A percentile compares a stretch with the other conserved stretches of the same genome.
Evolutionary conservation across 192 early-diverging fungal species (phyloP).

Genomic region (Coemansia sp.): DNA sequence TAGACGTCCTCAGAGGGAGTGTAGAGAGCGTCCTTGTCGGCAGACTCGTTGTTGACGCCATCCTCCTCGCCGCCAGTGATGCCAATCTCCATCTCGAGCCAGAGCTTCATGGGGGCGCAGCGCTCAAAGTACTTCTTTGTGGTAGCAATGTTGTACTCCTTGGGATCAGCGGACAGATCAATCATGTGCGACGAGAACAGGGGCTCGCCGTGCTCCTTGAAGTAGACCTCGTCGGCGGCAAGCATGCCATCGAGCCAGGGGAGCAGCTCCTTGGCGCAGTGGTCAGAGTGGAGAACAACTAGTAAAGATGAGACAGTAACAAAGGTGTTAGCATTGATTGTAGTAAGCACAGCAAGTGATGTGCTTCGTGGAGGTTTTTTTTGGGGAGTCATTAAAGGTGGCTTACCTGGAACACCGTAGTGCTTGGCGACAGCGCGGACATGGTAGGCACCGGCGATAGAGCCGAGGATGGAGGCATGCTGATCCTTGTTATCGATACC

Average conservation of each 20-base stretch:
- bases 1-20: slow-evolving; percentile 96
- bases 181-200: slow-evolving; percentile 99
- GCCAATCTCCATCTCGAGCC: slow-evolving; percentile 98
- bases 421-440: slow-evolving; percentile 79
- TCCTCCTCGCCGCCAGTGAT: slow-evolving; percentile 99
- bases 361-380: neutral
- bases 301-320: neutral
- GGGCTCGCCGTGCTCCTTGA: slow-evolving; percentile 89
- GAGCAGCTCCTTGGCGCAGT: slow-evolving; percentile 96
- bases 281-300: slow-evolving; percentile 88
- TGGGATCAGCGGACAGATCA: slow-evolving; percentile 92
- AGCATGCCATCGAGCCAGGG: slow-evolving; percentile 99
- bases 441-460: slow-evolving; percentile 90
- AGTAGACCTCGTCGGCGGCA: slow-evolving; percentile 92
- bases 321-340: neutral
- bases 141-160: slow-evolving; percentile 91
- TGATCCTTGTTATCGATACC: slow-evolving; percentile 88
- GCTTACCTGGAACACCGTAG: slow-evolving; percentile 77
- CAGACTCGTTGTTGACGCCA: slow-evolving; percentile 94
- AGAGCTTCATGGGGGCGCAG: slow-evolving; percentile 84
- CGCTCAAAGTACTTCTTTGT: slow-evolving; percentile 91
- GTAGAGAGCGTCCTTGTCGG: slow-evolving; percentile 90
- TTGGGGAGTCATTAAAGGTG: neutral
- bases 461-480: slow-evolving; percentile 85
- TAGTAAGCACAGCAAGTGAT: neutral